Conservation (phyloP, 2,329 filamentous ascomycete genomes). For the Stenocarpella maydis region DNA sequence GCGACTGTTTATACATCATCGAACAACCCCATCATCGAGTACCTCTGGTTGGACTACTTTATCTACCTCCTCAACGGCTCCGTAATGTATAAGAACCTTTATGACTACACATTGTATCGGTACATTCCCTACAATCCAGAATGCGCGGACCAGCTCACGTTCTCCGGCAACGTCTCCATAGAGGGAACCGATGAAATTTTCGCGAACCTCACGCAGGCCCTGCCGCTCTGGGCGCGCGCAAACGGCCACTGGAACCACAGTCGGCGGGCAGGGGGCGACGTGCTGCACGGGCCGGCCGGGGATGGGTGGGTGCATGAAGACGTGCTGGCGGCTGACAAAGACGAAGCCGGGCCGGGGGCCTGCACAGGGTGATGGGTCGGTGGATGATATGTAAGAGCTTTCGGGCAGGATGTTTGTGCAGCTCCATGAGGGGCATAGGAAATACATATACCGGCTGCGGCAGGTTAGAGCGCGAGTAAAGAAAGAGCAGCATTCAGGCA, state of each 20-base stretch:
- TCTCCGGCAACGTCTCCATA: background rate
- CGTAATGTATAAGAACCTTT: background rate
- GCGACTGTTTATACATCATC: background rate
- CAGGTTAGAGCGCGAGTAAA: background rate
- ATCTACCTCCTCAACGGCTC: background rate
- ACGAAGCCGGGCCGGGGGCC: background rate
- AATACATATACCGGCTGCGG: background rate
- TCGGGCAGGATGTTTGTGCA: background rate
- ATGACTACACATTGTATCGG: too few relatives aligned
- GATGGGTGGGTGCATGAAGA: background rate
- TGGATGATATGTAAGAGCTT: background rate
- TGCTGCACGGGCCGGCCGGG: conserved; percentile 13
- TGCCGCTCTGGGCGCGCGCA: background rate
- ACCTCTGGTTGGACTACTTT: background rate
- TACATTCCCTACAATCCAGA: background rate
- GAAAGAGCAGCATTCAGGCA: background rate
- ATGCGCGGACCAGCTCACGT: background rate
- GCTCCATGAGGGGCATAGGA: background rate
- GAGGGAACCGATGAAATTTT: background rate
- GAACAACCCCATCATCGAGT: background rate
- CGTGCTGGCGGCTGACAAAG: background rate
- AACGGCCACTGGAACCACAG: background rate
- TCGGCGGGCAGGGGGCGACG: background rate
- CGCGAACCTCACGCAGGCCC: conserved; percentile 9
- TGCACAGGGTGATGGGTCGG: background rate